phyloP scores from a whole-genome alignment of 2,329 filamentous ascomycete species.

The Chaetomiaceae sp. region DNA sequence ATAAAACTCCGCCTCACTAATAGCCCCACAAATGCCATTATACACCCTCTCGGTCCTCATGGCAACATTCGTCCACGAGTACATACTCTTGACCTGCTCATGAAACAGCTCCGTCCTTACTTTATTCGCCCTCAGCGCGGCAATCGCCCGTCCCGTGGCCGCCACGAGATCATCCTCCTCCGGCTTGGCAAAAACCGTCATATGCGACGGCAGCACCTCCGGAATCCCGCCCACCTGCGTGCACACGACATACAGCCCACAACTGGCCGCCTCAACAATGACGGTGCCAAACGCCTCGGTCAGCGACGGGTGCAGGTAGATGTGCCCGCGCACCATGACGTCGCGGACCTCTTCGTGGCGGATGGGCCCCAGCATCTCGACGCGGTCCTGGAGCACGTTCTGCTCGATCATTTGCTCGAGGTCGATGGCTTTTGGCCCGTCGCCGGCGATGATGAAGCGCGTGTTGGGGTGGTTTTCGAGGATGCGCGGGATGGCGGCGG shows the following conservation, averaged over 20 bases:
- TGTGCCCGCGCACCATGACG: conserved; percentile 95
- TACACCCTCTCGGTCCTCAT: conserved; percentile 92
- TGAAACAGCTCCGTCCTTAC: conserved; percentile 93
- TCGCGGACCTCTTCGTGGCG: conserved; percentile 95
- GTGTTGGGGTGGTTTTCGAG: conserved; percentile 86
- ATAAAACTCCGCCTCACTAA: conserved; percentile 84
- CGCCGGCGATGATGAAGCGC: conserved; percentile 93
- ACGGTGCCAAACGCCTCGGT: conserved; percentile 98
- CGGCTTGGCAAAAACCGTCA: conserved; percentile 96
- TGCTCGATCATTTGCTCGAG: conserved; percentile 97
- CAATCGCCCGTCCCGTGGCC: conserved; percentile 86
- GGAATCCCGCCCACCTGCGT: conserved; percentile 96
- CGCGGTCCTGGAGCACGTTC: conserved; percentile 87
- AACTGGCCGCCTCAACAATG: conserved; percentile 93
- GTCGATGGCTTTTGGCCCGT: conserved; percentile 94
- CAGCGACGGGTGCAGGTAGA: conserved; percentile 90
- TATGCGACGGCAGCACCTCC: conserved; percentile 89
- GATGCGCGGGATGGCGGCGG: conserved; percentile 90
- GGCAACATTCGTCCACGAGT: conserved; percentile 96
- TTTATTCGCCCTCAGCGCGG: conserved; percentile 75
- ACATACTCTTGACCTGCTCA: conserved; percentile 97
- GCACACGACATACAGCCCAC: conserved; percentile 92
- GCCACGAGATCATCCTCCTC: conserved; percentile 93
- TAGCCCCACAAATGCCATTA: conserved; percentile 82
- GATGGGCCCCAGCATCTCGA: conserved; percentile 86